These are phyloP conservation scores for Bothriochloa decipiens DNA, from an alignment of 176 grass and related monocot genomes.

Conservation along the genomic window DNA sequence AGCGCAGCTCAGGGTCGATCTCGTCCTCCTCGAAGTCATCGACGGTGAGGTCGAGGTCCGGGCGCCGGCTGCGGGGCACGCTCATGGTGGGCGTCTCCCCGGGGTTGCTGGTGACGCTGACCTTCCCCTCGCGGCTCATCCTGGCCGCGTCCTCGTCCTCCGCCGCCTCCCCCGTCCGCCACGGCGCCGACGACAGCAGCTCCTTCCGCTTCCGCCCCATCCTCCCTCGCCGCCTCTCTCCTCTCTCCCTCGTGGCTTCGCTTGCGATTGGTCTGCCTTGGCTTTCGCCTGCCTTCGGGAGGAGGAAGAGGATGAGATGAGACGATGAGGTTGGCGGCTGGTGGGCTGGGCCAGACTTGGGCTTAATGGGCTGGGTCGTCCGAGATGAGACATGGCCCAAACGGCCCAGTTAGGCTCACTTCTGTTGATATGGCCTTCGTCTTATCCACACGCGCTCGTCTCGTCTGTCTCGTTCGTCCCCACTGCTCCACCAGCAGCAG, in stretches of 20 bases:
- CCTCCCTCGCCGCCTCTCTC: neutral
- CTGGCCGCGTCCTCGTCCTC: constrained; percentile 54
- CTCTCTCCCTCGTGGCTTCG: neutral
- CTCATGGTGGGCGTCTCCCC: constrained; percentile 79
- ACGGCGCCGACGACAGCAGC: constrained; percentile 77
- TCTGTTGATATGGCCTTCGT: neutral
- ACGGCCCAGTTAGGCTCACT: neutral
- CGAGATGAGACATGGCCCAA: neutral
- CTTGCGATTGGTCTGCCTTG: constrained; percentile 7
- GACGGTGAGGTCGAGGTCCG: constrained; percentile 40
- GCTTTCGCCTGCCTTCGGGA: neutral
- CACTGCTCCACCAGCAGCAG: neutral
- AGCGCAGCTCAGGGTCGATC: constrained; percentile 77
- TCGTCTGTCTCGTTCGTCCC: neutral
- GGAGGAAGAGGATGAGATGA: constrained; percentile 21
- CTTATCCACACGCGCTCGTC: constrained; percentile 19
- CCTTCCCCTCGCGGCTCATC: constrained; percentile 70
- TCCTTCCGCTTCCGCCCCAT: constrained; percentile 76
- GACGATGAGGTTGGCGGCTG: constrained; percentile 39
- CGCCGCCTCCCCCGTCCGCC: constrained; percentile 72
- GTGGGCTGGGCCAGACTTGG: neutral
- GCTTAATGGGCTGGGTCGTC: neutral
- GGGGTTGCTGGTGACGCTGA: constrained; percentile 68
- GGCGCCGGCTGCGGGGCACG: constrained; percentile 54
- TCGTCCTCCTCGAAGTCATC: constrained; percentile 72